phyloP scores from a whole-genome alignment of 2,329 filamentous ascomycete genomes.

The Colletotrichum lentis region DNA sequence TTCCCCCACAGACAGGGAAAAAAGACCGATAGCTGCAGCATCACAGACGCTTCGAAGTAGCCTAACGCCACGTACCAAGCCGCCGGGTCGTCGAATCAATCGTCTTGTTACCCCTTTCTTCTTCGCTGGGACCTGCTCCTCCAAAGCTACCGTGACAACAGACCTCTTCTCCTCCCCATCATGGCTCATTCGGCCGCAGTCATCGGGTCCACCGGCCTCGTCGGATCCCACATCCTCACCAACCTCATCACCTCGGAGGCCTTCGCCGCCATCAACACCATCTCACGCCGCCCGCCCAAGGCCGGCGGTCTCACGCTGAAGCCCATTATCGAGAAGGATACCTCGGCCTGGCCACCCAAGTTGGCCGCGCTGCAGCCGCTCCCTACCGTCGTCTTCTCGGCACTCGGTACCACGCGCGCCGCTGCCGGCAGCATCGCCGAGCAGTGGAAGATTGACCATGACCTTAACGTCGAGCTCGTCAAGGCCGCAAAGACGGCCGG shows the following conservation, averaged over 20 bases:
- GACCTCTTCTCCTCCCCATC: background rate
- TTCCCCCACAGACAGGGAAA: conserved; percentile 17
- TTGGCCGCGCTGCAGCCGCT: conserved; percentile 64
- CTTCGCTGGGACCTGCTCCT: conserved; percentile 1
- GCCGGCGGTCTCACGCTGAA: conserved; percentile 58
- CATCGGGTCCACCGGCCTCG: conserved; percentile 72
- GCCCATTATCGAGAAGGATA: conserved; percentile 73
- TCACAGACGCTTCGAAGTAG: conserved; percentile 19
- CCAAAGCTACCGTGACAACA: conserved; percentile 2
- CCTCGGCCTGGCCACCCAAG: conserved; percentile 70
- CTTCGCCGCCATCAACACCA: conserved; percentile 66
- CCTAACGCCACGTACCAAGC: conserved; percentile 8
- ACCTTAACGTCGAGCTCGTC: conserved; percentile 82
- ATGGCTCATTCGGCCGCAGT: conserved; percentile 46
- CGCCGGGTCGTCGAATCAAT: conserved; percentile 26
- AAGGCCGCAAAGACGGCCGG: conserved; percentile 77
- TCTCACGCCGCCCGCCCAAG: conserved; percentile 71
- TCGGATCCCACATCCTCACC: conserved; percentile 77
- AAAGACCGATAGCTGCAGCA: conserved; percentile 23
- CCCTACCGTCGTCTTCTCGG: conserved; percentile 75
- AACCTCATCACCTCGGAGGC: conserved; percentile 64
- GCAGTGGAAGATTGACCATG: conserved; percentile 89
- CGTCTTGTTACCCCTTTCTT: background rate
- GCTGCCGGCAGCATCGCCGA: conserved; percentile 78
- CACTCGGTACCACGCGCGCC: conserved; percentile 80